Evolutionary conservation across 257 asterid genomes (phyloP), one percentile per base, ranked within the genome.

Genomic region (Mitragyna speciosa): DNA sequence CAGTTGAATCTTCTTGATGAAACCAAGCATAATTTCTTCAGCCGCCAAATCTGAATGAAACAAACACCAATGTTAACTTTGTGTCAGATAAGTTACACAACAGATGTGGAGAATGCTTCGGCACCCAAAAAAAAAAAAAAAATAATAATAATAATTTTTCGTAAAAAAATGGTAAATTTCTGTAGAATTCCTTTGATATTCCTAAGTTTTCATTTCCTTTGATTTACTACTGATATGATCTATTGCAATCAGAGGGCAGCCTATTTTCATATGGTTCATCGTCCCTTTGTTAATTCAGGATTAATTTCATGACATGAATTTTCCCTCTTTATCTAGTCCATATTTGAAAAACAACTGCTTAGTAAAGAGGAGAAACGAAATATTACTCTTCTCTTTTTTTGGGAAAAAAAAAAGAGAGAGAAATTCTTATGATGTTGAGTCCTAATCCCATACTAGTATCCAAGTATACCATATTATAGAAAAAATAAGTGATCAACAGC

Each of bases 41-140:
- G 66, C 67, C 49, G 75, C 83, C 30, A 75, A 78, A 52, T 65
- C 89, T 86, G 82, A 81, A 75, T 17, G 15, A 43, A 26, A 5
- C 41, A 65, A 52, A 68, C 14, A 41, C 33, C 22, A 41, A 15
- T 45, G 68, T 54, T 58, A 33, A 56, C 5, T 31, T 43, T 47
- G 59, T 33, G 5, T 16, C 1, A n/a, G 54, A 28, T n/a, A 64
- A 4, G 41, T 64, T 1, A 64, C n/a, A 15, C 3, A 9, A 3
- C 19, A n/a, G 17, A 63, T 48, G 16, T 56, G 12, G 41, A 36
- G 41, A 36, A 36, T 36, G 41, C 41, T 36, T 36, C 41, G 41
- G 41, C 41, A 36, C 41, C 41, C 2, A 36, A 36, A 36, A 36
- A 36, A 36, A 1, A 36, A 36, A 36, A 36, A 36, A 36, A 4